A percentile compares a stretch with the other conserved stretches of the same genome.
phyloP scores from a whole-genome alignment of 73 alveolate species.

The Breviolum minutum region DNA sequence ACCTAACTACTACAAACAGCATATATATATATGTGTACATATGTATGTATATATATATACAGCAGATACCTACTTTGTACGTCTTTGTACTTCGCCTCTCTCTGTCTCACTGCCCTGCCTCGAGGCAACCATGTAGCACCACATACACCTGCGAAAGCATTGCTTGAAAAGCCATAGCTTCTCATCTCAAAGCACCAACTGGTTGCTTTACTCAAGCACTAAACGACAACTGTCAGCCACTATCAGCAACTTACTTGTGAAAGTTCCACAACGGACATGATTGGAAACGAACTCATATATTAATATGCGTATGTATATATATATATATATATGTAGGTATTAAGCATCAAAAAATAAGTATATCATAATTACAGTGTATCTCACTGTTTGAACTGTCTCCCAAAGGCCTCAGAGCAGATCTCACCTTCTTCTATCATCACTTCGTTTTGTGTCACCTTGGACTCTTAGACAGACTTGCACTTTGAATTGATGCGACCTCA shows the following conservation, averaged over 20 bases:
- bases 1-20: too few species aligned
- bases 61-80: not conserved
- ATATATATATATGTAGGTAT: too few species aligned
- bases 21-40: not conserved
- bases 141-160: constrained; percentile 48
- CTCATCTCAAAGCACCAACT: too few species aligned
- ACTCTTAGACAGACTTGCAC: not conserved
- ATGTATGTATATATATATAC: not conserved
- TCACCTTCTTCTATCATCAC: constrained; percentile 91
- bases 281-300: too few species aligned
- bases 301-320: too few species aligned
- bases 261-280: too few species aligned
- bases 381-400: too few species aligned
- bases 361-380: too few species aligned
- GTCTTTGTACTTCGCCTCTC: not conserved
- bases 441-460: constrained; percentile 67
- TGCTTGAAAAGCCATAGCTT: too few species aligned
- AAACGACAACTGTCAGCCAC: too few species aligned
- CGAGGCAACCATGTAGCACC: constrained; percentile 88
- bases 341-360: not conserved
- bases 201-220: too few species aligned
- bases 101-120: constrained; percentile 19
- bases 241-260: too few species aligned
- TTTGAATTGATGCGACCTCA: not conserved
- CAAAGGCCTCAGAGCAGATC: constrained; percentile 48